Percentiles rank a stretch among this genome's conserved stretches.
These are phyloP conservation scores for Eutrema salsugineum DNA, from an alignment of 441 rosid species.

Conservation along the genomic window DNA sequence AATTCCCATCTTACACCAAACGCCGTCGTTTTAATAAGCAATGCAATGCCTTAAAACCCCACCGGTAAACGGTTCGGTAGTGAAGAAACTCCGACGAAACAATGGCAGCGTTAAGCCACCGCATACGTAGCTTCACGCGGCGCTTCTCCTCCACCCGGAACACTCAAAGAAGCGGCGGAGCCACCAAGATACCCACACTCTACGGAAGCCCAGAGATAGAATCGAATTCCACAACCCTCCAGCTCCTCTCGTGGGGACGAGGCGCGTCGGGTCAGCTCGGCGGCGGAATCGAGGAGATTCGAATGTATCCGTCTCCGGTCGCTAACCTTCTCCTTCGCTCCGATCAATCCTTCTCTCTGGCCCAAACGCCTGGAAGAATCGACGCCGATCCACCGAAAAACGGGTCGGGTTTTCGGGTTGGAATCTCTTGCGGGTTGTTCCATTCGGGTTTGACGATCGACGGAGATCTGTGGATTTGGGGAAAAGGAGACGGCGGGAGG, in stretches of 20 bases:
- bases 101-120: constrained; percentile 25
- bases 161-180: constrained; percentile 16
- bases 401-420: constrained; percentile 30
- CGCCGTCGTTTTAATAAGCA: not conserved
- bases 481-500: constrained; percentile 92
- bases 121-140: constrained; percentile 23
- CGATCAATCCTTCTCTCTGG: constrained; percentile 41
- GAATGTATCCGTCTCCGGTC: constrained; percentile 70
- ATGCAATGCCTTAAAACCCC: not conserved
- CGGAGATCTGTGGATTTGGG: constrained; percentile 84
- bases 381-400: not conserved
- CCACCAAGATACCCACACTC: constrained; percentile 44
- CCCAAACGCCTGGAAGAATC: constrained; percentile 59
- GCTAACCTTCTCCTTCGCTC: constrained; percentile 49
- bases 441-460: constrained; percentile 66
- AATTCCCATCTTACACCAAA: not conserved
- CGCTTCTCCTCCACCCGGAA: constrained; percentile 14
- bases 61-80: not conserved
- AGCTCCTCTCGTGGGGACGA: constrained; percentile 87
- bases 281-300: constrained; percentile 72
- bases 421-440: constrained; percentile 78
- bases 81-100: constrained; percentile 20
- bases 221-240: constrained; percentile 38
- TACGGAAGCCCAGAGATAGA: constrained; percentile 42
- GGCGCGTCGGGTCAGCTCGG: constrained; percentile 96